These are phyloP conservation scores for Tylopilus balloui DNA, from an alignment of 768 basidiomycete genomes.

Conservation along the genomic window DNA sequence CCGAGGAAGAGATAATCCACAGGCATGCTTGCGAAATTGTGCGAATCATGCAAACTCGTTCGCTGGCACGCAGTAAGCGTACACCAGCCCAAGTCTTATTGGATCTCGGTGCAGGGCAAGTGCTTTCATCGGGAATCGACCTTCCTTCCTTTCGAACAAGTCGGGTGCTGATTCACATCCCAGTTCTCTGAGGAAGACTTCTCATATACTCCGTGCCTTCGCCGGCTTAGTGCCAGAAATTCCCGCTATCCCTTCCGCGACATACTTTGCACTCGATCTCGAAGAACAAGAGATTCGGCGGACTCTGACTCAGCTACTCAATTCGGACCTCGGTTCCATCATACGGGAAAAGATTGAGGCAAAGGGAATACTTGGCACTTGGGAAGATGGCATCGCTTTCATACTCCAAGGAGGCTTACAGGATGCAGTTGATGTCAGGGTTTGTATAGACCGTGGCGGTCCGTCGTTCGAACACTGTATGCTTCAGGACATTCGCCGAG, in stretches of 20 bases:
- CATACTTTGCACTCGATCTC: slow-evolving; percentile 93
- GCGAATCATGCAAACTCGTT: slow-evolving; percentile 53
- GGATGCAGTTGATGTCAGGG: slow-evolving; percentile 3
- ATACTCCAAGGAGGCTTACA: slow-evolving; percentile 44
- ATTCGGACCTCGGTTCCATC: slow-evolving; percentile 55
- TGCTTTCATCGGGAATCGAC: too few species aligned
- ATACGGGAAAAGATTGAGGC: slow-evolving; percentile 71
- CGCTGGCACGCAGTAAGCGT: slow-evolving; percentile 12
- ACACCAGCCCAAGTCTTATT: slow-evolving; percentile 58
- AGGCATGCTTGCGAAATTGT: slow-evolving; percentile 71
- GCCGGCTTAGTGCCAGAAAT: slow-evolving; percentile 46
- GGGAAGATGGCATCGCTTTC: slow-evolving; percentile 82
- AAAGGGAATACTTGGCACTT: slow-evolving; percentile 88
- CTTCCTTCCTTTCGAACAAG: background rate
- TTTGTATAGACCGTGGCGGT: background rate
- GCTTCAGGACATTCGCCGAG: slow-evolving; percentile 20
- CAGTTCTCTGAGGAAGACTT: slow-evolving; percentile 87
- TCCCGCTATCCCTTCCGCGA: slow-evolving; percentile 47
- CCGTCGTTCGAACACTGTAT: too few species aligned
- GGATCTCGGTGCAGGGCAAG: slow-evolving; percentile 91
- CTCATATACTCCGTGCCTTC: slow-evolving; percentile 71
- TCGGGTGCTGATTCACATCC: slow-evolving; percentile 7
- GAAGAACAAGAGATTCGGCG: slow-evolving; percentile 80
- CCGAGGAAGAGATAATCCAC: slow-evolving; percentile 84
- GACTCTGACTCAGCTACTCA: slow-evolving; percentile 63